A percentile compares a stretch with the other conserved stretches of the same genome.
Conservation (phyloP, 345 rosid species). For the Ceriops tagal region DNA sequence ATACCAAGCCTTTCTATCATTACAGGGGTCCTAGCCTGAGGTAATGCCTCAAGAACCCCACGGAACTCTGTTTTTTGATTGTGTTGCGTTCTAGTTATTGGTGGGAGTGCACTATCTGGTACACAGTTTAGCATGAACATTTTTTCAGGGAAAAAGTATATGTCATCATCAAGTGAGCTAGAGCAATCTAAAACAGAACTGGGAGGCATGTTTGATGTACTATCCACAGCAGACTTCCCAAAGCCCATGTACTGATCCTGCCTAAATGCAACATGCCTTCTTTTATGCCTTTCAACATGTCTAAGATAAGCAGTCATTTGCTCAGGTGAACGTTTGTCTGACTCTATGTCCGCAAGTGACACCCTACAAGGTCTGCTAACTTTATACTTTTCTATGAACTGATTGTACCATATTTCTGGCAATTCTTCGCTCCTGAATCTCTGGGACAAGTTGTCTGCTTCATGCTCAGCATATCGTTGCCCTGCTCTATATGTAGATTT, state of each 20-base stretch:
- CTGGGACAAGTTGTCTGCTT: conserved; percentile 50
- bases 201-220: conserved; percentile 32
- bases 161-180: conserved; percentile 50
- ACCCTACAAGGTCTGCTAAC: conserved; percentile 49
- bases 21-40: conserved; percentile 67
- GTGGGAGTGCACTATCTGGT: conserved; percentile 69
- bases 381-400: conserved; percentile 60
- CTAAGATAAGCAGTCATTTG: conserved; percentile 68
- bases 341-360: conserved; percentile 56
- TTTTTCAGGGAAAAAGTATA: conserved; percentile 66
- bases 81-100: conserved; percentile 33
- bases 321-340: conserved; percentile 68
- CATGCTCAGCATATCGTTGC: conserved; percentile 49
- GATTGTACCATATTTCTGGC: conserved; percentile 90
- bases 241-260: conserved; percentile 33
- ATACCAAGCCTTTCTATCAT: conserved; percentile 87
- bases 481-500: conserved; percentile 46
- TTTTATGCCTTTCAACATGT: conserved; percentile 57
- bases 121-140: conserved; percentile 75
- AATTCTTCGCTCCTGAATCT: conserved; percentile 70
- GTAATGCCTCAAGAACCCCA: conserved; percentile 73
- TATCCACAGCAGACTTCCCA: conserved; percentile 35
- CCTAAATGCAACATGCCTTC: conserved; percentile 58
- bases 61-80: conserved; percentile 48
- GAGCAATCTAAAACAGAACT: conserved; percentile 42